These are phyloP conservation scores for Pleoardoris graminearum DNA, from an alignment of 2,329 filamentous ascomycete genomes.

Conservation along the genomic window DNA sequence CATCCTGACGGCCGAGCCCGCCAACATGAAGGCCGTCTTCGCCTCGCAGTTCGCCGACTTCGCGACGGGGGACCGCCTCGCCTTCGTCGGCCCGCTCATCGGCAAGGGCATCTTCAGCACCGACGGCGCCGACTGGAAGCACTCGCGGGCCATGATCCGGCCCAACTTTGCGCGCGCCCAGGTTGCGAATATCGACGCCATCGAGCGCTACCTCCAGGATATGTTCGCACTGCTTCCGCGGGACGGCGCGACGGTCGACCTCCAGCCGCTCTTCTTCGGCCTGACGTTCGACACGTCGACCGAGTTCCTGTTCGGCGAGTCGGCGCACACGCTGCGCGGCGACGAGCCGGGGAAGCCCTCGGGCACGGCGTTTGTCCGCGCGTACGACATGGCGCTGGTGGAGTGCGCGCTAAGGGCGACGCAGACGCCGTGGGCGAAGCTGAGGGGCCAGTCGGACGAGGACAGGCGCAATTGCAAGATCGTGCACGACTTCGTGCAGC, in stretches of 20 bases:
- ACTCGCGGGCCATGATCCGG: constrained; percentile 1
- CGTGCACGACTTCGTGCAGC: background rate
- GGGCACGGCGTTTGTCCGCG: background rate
- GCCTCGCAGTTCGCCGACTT: background rate
- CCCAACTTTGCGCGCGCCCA: background rate
- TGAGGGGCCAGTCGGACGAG: background rate
- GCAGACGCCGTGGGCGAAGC: constrained; percentile 1
- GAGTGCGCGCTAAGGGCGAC: background rate
- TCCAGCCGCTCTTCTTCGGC: constrained; percentile 1
- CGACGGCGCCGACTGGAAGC: background rate
- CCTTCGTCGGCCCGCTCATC: background rate
- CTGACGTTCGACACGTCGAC: background rate
- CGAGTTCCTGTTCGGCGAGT: background rate
- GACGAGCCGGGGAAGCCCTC: background rate
- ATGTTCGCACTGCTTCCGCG: constrained; percentile 64
- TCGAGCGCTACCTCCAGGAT: constrained; percentile 55
- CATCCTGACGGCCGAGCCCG: background rate
- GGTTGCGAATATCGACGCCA: background rate
- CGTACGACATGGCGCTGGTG: background rate
- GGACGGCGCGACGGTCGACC: constrained; percentile 45
- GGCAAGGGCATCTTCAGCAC: constrained; percentile 2
- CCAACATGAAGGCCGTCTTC: background rate
- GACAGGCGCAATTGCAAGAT: background rate
- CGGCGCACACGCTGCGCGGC: background rate
- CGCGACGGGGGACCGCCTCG: background rate